These are phyloP conservation scores for Malus hybrid DNA, from an alignment of 331 rosid genomes.

Conservation along the genomic window DNA sequence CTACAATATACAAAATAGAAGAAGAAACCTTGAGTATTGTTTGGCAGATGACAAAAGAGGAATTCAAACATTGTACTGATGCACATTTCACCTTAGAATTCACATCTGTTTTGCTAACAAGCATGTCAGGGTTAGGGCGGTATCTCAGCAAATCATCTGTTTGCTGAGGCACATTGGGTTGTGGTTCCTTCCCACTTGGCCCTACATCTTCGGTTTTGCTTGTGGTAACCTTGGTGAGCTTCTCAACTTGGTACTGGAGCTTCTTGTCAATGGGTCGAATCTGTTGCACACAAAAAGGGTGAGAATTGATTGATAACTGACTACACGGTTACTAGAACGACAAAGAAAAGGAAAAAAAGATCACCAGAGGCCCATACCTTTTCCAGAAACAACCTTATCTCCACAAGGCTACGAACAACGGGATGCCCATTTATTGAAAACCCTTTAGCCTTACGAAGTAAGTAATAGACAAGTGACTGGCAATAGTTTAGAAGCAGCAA, in stretches of 20 bases:
- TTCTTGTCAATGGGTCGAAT: conserved; percentile 85
- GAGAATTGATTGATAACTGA: conserved; percentile 4
- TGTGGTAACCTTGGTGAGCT: conserved; percentile 47
- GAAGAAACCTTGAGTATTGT: not conserved
- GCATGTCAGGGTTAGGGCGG: conserved; percentile 79
- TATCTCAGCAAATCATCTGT: conserved; percentile 54
- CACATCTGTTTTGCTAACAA: conserved; percentile 40
- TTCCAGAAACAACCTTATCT: conserved; percentile 73
- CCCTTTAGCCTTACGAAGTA: conserved; percentile 74
- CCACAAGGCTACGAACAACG: conserved; percentile 63
- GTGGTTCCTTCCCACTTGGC: conserved; percentile 31
- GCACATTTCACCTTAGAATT: conserved; percentile 31
- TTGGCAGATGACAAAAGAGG: not conserved
- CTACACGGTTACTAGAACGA: not conserved
- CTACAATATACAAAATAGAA: conserved; percentile 27
- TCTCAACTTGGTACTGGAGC: conserved; percentile 85
- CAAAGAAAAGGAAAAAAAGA: conserved; percentile 8
- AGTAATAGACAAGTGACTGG: conserved; percentile 75
- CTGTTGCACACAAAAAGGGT: conserved; percentile 31
- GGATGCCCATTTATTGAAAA: conserved; percentile 71
- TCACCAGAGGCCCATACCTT: conserved; percentile 42
- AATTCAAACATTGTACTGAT: not conserved
- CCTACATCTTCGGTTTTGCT: conserved; percentile 31
- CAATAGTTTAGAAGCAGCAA: conserved; percentile 73
- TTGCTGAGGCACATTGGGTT: conserved; percentile 27